Conservation (phyloP, 2,329 filamentous ascomycete species). For the Aureobasidium sp. region DNA sequence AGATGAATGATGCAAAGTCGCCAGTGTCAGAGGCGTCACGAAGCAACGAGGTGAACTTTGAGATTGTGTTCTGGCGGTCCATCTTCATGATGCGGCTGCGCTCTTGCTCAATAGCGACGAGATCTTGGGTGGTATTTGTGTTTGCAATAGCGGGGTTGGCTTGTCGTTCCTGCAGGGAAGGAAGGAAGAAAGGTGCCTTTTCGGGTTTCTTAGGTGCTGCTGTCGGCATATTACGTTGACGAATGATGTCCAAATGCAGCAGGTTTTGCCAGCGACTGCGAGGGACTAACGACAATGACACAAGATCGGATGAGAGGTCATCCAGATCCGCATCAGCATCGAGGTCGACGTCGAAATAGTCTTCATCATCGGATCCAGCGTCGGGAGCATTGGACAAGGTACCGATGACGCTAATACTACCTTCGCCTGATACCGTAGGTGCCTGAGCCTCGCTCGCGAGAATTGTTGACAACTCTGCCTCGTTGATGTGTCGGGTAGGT, state of each 20-base stretch:
- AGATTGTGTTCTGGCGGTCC: slow-evolving; percentile 18
- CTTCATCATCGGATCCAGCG: slow-evolving; percentile 41
- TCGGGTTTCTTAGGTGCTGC: slow-evolving; percentile 87
- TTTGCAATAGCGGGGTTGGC: slow-evolving; percentile 24
- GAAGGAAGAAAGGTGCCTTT: slow-evolving; percentile 92
- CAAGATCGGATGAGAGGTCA: slow-evolving; percentile 64
- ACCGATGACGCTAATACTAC: slow-evolving; percentile 66
- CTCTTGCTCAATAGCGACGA: slow-evolving; percentile 29
- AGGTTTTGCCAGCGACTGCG: slow-evolving; percentile 91
- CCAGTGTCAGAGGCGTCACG: slow-evolving; percentile 42
- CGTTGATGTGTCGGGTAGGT: slow-evolving; percentile 75
- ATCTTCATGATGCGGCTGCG: slow-evolving; percentile 27
- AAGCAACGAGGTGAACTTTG: slow-evolving; percentile 44
- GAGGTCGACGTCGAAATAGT: slow-evolving; percentile 44
- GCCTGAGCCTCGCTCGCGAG: slow-evolving; percentile 33
- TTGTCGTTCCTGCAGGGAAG: slow-evolving; percentile 48
- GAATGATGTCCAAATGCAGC: slow-evolving; percentile 81
- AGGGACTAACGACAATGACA: slow-evolving; percentile 83
- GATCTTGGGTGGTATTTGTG: slow-evolving; percentile 24
- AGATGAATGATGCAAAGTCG: slow-evolving; percentile 62
- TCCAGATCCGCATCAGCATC: slow-evolving; percentile 24
- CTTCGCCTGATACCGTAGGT: slow-evolving; percentile 73
- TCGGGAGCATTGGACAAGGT: slow-evolving; percentile 57
- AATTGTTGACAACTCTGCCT: slow-evolving; percentile 61
- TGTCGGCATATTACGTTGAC: slow-evolving; percentile 87